Evolutionary conservation across 305 asterid species (phyloP), one percentile per base, ranked within the genome.

Genomic region (Fraxinus ornus): DNA sequence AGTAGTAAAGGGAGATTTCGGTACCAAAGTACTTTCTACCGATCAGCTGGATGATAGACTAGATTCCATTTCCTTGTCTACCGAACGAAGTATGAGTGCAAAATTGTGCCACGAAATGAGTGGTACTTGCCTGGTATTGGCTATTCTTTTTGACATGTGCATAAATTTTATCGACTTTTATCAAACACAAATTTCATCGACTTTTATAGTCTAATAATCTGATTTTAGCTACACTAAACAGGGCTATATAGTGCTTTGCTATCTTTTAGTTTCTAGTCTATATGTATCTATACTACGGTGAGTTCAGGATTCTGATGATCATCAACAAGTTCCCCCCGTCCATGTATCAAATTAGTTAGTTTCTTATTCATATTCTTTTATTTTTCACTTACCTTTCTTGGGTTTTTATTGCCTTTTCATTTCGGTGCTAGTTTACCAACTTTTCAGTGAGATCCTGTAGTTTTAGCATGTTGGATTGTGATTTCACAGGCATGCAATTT

Each of bases 81-180:
- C 75, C 64, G 78, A 81, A 81, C 89, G 78, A 70, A 76, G 78
- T 68, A 91, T 86, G 75, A 81, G 60, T 75, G 82, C 80, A 55
- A 87, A 83, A 80, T 85, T 80, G 79, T 84, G 85, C 78, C 89
- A 79, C 83, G 92, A 84, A 81, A 75, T 52, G 83, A 76, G 78
- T 81, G 84, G 37, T 78, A 64, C 84, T 87, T 80, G 78, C 86
- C 89, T 84, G 97, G 97, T 92, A 89, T 44, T 79, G 77, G 64
- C 86, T 77, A 57, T 86, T 83, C 81, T 74, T 62, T 79, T 44
- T 70, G 17, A 7, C 52, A 19, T 80, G 19, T 75, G 60, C 85
- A 82, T 76, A 44, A 44, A 44, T 44, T 44, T 44, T 44, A 44
- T 44, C 55, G 0, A 12, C 55, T 10, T 41, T 41, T 41, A 41